Evolutionary conservation across 768 basidiomycete genomes (phyloP).

Genomic region (Imleria badia): DNA sequence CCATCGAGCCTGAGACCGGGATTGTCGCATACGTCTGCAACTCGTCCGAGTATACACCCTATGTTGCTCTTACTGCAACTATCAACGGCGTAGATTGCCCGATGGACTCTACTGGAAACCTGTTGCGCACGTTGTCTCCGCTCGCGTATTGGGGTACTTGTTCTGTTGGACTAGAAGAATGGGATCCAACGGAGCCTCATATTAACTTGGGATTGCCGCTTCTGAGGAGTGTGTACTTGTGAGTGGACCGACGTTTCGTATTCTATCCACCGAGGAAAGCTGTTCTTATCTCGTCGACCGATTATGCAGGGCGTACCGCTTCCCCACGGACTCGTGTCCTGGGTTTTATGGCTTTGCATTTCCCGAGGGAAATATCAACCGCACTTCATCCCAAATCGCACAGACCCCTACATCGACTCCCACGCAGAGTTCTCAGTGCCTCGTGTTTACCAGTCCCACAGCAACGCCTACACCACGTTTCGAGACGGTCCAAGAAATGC

Average conservation of each 20-base stretch:
- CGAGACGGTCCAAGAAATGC: constrained; percentile 11
- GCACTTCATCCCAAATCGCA: constrained; percentile 17
- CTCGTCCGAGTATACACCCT: constrained; percentile 13
- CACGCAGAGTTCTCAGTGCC: constrained; percentile 11
- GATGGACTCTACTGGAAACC: constrained; percentile 20
- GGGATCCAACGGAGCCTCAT: neutral
- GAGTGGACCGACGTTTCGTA: too few relatives aligned
- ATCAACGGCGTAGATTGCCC: constrained; percentile 29
- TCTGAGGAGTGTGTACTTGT: constrained; percentile 19
- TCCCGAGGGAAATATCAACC: constrained; percentile 21
- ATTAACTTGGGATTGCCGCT: constrained; percentile 15
- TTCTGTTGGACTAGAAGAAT: constrained; percentile 5
- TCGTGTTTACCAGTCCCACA: constrained; percentile 12
- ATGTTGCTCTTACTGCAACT: constrained; percentile 18
- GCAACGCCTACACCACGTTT: constrained; percentile 15
- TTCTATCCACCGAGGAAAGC: too few relatives aligned
- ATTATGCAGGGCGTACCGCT: constrained; percentile 26
- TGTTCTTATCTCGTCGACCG: neutral
- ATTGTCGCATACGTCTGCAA: constrained; percentile 21
- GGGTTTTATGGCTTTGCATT: constrained; percentile 30
- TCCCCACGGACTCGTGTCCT: constrained; percentile 26
- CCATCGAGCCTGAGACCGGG: neutral
- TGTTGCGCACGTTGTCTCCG: constrained; percentile 9
- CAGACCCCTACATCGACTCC: constrained; percentile 23
- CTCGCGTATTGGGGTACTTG: constrained; percentile 9